phyloP scores from a whole-genome alignment of 768 basidiomycete genomes.

The Tricholoma terreum region DNA sequence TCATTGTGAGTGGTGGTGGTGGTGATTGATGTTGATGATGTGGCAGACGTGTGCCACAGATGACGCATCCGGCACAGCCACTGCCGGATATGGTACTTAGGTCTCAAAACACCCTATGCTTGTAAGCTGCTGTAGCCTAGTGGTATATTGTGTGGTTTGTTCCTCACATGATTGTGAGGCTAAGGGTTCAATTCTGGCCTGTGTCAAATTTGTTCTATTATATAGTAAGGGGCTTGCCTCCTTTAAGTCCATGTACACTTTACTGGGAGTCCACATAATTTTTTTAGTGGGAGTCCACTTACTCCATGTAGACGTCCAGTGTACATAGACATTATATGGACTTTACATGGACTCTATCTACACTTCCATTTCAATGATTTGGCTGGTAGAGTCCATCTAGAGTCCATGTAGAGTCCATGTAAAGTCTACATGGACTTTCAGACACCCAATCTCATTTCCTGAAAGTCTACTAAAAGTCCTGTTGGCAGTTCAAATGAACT shows the following conservation, averaged over 20 bases:
- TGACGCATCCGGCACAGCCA: too few species aligned
- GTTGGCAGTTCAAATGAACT: neutral
- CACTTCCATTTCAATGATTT: neutral
- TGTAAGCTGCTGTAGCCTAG: neutral
- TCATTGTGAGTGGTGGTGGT: too few species aligned
- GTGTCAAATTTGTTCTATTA: neutral
- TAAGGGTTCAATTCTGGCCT: neutral
- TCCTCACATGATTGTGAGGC: neutral
- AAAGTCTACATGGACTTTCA: neutral
- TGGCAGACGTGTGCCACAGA: too few species aligned
- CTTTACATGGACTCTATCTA: neutral
- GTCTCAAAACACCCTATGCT: neutral
- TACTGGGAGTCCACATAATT: neutral
- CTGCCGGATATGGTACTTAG: neutral
- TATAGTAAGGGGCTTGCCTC: neutral
- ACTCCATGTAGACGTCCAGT: neutral
- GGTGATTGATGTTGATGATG: too few species aligned
- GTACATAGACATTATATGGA: neutral
- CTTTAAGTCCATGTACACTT: neutral
- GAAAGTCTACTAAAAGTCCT: neutral
- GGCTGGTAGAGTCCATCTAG: neutral
- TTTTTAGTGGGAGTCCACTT: neutral
- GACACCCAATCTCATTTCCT: neutral
- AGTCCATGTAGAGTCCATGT: neutral
- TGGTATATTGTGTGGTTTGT: neutral